These are phyloP conservation scores for Clonostachys solani DNA, from an alignment of 2,329 filamentous ascomycete genomes.

Conservation along the genomic window DNA sequence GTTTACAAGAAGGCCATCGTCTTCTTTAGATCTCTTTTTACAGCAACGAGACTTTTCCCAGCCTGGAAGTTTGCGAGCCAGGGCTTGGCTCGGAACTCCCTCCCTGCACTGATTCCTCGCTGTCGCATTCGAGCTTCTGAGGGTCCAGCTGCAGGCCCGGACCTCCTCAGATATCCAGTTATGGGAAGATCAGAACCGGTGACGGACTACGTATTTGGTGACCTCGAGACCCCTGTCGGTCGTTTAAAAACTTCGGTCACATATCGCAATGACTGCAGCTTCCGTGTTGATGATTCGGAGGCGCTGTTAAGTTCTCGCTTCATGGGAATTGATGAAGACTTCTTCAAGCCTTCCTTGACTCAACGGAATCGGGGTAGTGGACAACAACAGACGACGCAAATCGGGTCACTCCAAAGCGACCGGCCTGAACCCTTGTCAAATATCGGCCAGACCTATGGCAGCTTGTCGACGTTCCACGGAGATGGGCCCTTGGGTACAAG, in stretches of 20 bases:
- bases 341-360: slow-evolving; percentile 75
- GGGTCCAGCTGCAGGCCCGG: slow-evolving; percentile 48
- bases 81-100: slow-evolving; percentile 66
- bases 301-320: slow-evolving; percentile 88
- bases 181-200: slow-evolving; percentile 38
- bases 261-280: slow-evolving; percentile 85
- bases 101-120: slow-evolving; percentile 64
- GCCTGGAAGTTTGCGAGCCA: slow-evolving; percentile 80
- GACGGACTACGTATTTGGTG: slow-evolving; percentile 75
- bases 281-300: slow-evolving; percentile 88
- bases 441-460: slow-evolving; percentile 79
- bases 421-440: slow-evolving; percentile 48
- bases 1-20: slow-evolving; percentile 98
- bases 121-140: slow-evolving; percentile 73
- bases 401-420: slow-evolving; percentile 72
- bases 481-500: slow-evolving; percentile 74
- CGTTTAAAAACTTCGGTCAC: slow-evolving; percentile 76
- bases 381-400: slow-evolving; percentile 33
- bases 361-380: slow-evolving; percentile 37
- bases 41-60: slow-evolving; percentile 76
- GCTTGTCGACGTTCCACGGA: slow-evolving; percentile 86
- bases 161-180: slow-evolving; percentile 52
- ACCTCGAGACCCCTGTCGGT: slow-evolving; percentile 82
- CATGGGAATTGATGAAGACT: slow-evolving; percentile 84
- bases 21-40: slow-evolving; percentile 84